Evolutionary conservation across 1,139 yeast genomes (phyloP).

Genomic region (Casaregolazyma lundiana): DNA sequence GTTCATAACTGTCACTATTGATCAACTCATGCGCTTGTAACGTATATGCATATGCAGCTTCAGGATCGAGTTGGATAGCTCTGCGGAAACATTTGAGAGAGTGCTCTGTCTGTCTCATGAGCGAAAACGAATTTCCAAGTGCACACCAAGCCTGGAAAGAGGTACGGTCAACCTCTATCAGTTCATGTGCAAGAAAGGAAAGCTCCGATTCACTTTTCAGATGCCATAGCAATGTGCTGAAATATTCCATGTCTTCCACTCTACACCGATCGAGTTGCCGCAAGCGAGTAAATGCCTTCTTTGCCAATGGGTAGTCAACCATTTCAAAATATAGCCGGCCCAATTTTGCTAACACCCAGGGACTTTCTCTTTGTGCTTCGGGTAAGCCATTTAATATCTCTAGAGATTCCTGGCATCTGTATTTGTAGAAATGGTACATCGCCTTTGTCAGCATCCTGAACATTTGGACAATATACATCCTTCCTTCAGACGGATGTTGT

Average conservation of each 20-base stretch:
- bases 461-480: slow-evolving; percentile 27
- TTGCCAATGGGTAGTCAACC: slow-evolving; percentile 78
- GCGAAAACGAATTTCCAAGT: slow-evolving; percentile 81
- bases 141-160: slow-evolving; percentile 90
- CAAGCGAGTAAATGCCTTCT: slow-evolving; percentile 55
- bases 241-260: slow-evolving; percentile 83
- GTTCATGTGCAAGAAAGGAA: slow-evolving; percentile 75
- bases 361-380: slow-evolving; percentile 61
- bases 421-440: slow-evolving; percentile 57
- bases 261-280: slow-evolving; percentile 75
- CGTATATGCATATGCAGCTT: slow-evolving; percentile 84
- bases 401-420: slow-evolving; percentile 78
- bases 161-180: slow-evolving; percentile 59
- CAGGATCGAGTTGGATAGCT: slow-evolving; percentile 66
- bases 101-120: slow-evolving; percentile 81
- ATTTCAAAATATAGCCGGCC: slow-evolving; percentile 85
- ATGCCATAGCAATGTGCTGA: slow-evolving; percentile 91
- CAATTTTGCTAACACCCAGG: slow-evolving; percentile 78
- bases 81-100: slow-evolving; percentile 84
- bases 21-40: slow-evolving; percentile 91
- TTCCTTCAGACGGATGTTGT: background rate
- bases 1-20: slow-evolving; percentile 84
- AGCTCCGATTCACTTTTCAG: slow-evolving; percentile 76
- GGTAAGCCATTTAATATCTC: slow-evolving; percentile 61
- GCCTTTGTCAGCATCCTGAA: slow-evolving; percentile 64